Base-by-base conservation (phyloP, 2,329 filamentous ascomycete species). In the Diaporthe nobilis region DNA sequence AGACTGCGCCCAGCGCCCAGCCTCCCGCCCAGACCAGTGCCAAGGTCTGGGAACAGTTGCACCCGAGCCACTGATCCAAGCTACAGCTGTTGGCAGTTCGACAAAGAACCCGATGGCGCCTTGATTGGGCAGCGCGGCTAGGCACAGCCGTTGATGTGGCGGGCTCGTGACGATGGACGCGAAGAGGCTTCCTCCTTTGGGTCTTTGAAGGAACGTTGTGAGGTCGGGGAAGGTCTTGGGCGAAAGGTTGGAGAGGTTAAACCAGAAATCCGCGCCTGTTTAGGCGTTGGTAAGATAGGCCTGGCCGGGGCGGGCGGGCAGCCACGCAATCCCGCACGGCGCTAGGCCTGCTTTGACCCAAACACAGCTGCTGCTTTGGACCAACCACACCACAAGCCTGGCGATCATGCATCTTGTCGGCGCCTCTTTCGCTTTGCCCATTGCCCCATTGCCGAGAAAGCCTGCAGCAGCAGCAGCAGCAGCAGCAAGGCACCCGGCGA, bases 341-440 rank as follows among this genome's bases (percentile, higher is more conserved):
- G 63, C 63, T 53, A 68, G 63, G 25, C 65, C 65, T 70, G 65
- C 65, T 55, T 31, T 70, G 65, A 39, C 47, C 47, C 65, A 53
- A 67, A 67, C 61, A 65, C 61, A 17, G 42, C 34, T 53, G 12
- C 65, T 51, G 20, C 31, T 49, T n/a, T 68, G 13, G 65, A 53
- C 65, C 65, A 68, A 68, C 65, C 65, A 68, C 65, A 68, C 65
- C 47, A 51, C 47, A 68, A 39, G 65, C 55, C 47, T 68, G 65
- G 47, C 65, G 49, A 70, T 55, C 65, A 70, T 70, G 65, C 65
- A 70, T 55, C 34, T 42, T 42, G 65, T 70, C 65, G 65, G 49
- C 47, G 65, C 49, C 65, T 68, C n/a, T 68, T 53, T 68, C 65
- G 65, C 37, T 55, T 42, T 70, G 34, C 49, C 49, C 42, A 20